Evolutionary conservation across 345 rosid genomes (phyloP).

Genomic region (Syzygium jambos): DNA sequence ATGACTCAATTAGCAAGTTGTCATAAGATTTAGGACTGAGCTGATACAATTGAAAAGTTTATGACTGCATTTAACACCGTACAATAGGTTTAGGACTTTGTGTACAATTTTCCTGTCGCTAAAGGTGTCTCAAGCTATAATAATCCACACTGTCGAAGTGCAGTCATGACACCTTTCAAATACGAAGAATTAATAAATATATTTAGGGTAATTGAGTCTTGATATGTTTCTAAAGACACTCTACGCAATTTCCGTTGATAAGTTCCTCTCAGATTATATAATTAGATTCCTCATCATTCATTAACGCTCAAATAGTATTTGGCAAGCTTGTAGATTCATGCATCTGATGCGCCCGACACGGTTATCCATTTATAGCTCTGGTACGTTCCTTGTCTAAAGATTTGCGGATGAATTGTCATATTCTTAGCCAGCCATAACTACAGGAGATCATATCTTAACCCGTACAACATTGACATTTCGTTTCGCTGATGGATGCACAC

Average conservation of each 20-base stretch:
- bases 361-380: neutral
- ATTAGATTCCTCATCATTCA: neutral
- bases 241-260: neutral
- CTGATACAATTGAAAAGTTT: no score
- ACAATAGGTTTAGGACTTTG: no score
- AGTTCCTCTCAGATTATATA: neutral
- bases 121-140: neutral
- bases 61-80: no score
- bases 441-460: neutral
- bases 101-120: no score
- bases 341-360: neutral
- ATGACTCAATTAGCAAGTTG: no score
- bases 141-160: neutral
- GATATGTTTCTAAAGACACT: neutral
- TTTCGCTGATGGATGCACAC: neutral
- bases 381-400: neutral
- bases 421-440: neutral
- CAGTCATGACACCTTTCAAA: neutral
- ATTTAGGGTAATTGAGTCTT: neutral
- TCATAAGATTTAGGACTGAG: no score
- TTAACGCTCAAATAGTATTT: neutral
- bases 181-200: neutral
- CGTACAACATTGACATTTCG: neutral
- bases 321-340: neutral
- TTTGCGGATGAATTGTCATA: neutral